phyloP scores from a whole-genome alignment of 2,329 filamentous ascomycete genomes.

The Clarireedia homoeocarpa region DNA sequence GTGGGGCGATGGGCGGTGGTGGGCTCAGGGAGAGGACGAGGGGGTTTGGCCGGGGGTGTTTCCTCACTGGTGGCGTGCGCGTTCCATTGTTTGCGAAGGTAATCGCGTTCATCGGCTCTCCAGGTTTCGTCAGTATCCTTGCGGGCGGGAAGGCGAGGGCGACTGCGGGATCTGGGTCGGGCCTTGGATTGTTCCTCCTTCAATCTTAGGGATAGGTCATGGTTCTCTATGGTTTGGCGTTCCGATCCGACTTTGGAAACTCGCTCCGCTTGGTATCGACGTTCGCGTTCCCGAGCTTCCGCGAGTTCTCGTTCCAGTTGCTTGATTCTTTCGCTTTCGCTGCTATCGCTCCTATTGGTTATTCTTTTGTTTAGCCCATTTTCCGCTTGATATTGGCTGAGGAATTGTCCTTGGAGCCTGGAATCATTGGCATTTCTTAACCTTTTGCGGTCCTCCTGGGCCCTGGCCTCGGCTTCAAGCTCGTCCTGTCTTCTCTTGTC shows the following conservation, averaged over 20 bases:
- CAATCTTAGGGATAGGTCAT: constrained; percentile 23
- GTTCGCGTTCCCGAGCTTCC: constrained; percentile 59
- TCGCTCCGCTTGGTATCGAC: constrained; percentile 53
- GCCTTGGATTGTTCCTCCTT: constrained; percentile 24
- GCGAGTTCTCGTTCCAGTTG: constrained; percentile 72
- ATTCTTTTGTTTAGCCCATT: constrained; percentile 38
- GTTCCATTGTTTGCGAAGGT: constrained; percentile 38
- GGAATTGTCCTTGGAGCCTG: constrained; percentile 71
- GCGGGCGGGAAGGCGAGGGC: constrained; percentile 22
- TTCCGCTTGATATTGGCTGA: constrained; percentile 79
- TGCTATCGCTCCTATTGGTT: constrained; percentile 23
- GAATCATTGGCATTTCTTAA: constrained; percentile 54
- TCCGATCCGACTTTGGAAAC: constrained; percentile 36
- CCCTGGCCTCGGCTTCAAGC: constrained; percentile 57
- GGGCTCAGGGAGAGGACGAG: constrained; percentile 28
- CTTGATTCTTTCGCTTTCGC: constrained; percentile 61
- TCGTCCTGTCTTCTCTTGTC: constrained; percentile 66
- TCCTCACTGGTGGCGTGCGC: constrained; percentile 17
- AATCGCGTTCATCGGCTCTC: constrained; percentile 43
- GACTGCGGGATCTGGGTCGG: constrained; percentile 21
- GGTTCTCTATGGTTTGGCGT: constrained; percentile 23
- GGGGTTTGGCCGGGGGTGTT: constrained; percentile 20
- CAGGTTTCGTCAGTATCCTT: constrained; percentile 37
- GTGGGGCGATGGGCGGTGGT: constrained; percentile 27
- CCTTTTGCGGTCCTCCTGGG: constrained; percentile 58